Evolutionary conservation across 306 rosid genomes (phyloP).

Genomic region (Mucuna pruriens): DNA sequence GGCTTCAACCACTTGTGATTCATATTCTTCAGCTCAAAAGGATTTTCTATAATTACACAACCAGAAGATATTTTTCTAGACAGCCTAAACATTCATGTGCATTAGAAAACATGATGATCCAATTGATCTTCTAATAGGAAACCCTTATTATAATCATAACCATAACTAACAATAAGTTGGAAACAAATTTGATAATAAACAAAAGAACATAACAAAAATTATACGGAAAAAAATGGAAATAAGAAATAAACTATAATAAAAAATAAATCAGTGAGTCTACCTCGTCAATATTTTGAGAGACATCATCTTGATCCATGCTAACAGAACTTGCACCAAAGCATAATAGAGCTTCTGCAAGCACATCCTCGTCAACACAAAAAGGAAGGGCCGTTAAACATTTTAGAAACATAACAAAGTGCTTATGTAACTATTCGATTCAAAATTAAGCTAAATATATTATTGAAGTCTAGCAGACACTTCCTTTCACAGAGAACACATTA

Average conservation of each 20-base stretch:
- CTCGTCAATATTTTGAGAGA: slow-evolving; percentile 51
- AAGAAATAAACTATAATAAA: not conserved
- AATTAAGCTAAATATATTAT: slow-evolving; percentile 11
- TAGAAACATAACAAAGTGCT: not conserved
- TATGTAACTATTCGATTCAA: not conserved
- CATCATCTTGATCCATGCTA: slow-evolving; percentile 58
- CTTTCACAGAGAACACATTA: not conserved
- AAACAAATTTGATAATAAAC: not conserved
- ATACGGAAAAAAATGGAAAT: not conserved
- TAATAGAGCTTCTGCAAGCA: slow-evolving; percentile 82
- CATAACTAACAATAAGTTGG: not conserved
- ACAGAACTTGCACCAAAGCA: slow-evolving; percentile 91
- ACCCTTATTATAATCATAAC: not conserved
- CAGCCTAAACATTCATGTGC: not conserved
- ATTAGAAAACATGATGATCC: not conserved
- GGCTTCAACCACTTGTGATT: no score
- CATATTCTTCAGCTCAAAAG: not conserved
- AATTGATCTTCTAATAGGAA: not conserved
- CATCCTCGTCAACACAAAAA: slow-evolving; percentile 62
- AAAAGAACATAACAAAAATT: not conserved
- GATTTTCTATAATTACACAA: not conserved
- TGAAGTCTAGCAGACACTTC: slow-evolving; percentile 23
- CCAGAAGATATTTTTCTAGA: not conserved
- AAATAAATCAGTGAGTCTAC: slow-evolving; percentile 36
- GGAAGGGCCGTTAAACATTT: slow-evolving; percentile 35